Evolutionary conservation across 345 rosid genomes (phyloP), one percentile per base, ranked within the genome.

Genomic region (Syzygium aromaticum): DNA sequence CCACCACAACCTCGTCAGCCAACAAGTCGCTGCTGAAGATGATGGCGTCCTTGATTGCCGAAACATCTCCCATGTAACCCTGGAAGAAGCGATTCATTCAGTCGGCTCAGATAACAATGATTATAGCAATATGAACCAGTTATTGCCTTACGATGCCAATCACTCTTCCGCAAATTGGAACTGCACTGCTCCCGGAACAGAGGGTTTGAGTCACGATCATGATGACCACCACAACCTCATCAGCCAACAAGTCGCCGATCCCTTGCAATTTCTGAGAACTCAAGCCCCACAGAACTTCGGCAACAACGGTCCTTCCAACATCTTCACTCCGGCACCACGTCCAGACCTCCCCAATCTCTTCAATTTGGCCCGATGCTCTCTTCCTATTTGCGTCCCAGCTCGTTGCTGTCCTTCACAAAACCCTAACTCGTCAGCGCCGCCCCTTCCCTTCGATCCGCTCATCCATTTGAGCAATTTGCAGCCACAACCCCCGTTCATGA

Each of bases 291-390:
- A 52, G 21, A 40, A 7, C 30, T 52, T 84, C 59, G 10, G 33
- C 83, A 57, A 27, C 54, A 43, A 9, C 61, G 52, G 52, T 84
- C 56, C 28, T 86, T 52, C 6, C 77, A 52, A 28, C 49, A n/a
- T 85, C 85, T 88, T 90, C 21, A 53, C 87, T 46, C 82, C 54
- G 73, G 90, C 91, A 1, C 6, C 13, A 6, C n/a, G 13, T 3
- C 94, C 96, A 38, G 96, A 94, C 87, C 97, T 96, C 67, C 93
- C 93, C 46, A 94, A 91, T 89, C 96, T 96, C 82, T 89, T 94
- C 88, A 92, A 94, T 54, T 88, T 80, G n/a, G 52, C 49, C 84
- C 52, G 16, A 43, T 80, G 52, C 21, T 80, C 84, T 11, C 52
- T 1, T 23, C 52, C 52, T 80, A 52, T 43, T 46, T 80, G 25